A percentile compares a stretch with the other conserved stretches of the same genome.
phyloP scores from a whole-genome alignment of 805 yeast genomes.

The Schwanniomyces yamadae region DNA sequence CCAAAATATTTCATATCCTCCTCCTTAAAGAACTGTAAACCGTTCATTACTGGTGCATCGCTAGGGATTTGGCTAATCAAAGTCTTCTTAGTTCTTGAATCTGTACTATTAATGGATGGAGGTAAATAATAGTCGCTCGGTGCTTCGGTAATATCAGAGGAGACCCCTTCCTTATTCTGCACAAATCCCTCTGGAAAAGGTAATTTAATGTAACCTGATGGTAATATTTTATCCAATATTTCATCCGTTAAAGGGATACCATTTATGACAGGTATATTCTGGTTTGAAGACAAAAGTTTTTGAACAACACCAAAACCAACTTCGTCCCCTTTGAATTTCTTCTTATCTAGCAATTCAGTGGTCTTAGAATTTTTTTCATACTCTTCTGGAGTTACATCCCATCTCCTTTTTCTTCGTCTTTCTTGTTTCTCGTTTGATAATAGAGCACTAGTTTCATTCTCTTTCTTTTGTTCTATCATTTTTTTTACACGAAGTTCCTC shows the following conservation, averaged over 20 bases:
- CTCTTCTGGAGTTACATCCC: constrained; percentile 46
- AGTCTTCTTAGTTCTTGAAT: constrained; percentile 18
- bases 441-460: not conserved
- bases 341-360: constrained; percentile 2
- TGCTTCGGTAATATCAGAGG: constrained; percentile 34
- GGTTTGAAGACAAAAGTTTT: constrained; percentile 2
- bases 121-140: constrained; percentile 49
- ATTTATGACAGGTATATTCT: constrained; percentile 25
- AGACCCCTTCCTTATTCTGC: constrained; percentile 22
- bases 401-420: constrained; percentile 36
- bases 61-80: constrained; percentile 36
- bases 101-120: constrained; percentile 36
- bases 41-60: constrained; percentile 64
- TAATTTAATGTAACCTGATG: constrained; percentile 48
- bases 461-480: constrained; percentile 18
- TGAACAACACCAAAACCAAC: not conserved
- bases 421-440: constrained; percentile 1
- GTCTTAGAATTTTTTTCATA: constrained; percentile 7
- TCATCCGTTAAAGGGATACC: constrained; percentile 43
- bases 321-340: constrained; percentile 4
- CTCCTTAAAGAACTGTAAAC: constrained; percentile 65
- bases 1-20: constrained; percentile 74
- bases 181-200: constrained; percentile 45
- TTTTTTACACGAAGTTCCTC: constrained; percentile 26
- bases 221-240: constrained; percentile 49